phyloP scores from a whole-genome alignment of 129 eudicot species.

The Arctium minus region DNA sequence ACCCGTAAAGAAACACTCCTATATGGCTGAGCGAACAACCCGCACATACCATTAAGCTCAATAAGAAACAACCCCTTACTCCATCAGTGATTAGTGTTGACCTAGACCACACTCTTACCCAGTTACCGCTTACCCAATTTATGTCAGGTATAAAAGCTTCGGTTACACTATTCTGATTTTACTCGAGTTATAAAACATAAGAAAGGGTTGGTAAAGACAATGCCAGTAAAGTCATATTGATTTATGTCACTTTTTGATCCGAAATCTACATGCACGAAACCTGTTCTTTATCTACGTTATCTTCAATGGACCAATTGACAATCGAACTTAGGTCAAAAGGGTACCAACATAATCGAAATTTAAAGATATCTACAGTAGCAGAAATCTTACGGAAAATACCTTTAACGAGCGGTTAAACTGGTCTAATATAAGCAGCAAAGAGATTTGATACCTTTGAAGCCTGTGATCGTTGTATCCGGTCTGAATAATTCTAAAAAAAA shows the following conservation, averaged over 20 bases:
- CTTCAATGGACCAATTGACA: slow-evolving; percentile 12
- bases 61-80: not conserved
- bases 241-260: not conserved
- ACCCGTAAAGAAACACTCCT: not conserved
- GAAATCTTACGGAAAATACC: slow-evolving; percentile 6
- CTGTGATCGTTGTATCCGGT: not conserved
- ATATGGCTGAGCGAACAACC: not conserved
- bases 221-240: not conserved
- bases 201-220: not conserved
- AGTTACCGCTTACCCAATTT: not conserved
- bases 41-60: not conserved
- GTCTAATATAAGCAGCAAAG: slow-evolving; percentile 11
- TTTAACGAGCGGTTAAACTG: slow-evolving; percentile 10
- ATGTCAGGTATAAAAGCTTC: not conserved
- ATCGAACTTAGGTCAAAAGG: slow-evolving; percentile 10
- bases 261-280: not conserved
- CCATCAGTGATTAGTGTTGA: not conserved
- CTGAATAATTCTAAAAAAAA: slow-evolving; percentile 9
- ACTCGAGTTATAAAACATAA: not conserved
- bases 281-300: not conserved
- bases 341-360: slow-evolving; percentile 1
- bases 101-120: not conserved
- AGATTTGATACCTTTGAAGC: slow-evolving; percentile 6
- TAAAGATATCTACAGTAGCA: slow-evolving; percentile 1
- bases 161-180: not conserved